Evolutionary conservation across 306 rosid species (phyloP).

Genomic region (Vicia faba): DNA sequence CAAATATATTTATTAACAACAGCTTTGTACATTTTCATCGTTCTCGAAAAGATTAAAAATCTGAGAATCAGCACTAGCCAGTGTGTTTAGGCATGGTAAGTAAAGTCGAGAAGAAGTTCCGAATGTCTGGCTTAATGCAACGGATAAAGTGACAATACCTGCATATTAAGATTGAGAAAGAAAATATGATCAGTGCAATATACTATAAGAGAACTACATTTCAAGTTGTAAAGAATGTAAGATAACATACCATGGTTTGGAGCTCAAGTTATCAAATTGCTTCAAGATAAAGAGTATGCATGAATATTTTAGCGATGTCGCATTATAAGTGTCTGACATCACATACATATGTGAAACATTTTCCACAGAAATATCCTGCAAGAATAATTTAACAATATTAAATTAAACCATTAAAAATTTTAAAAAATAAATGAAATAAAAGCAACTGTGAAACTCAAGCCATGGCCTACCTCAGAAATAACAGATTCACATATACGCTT

Average conservation of each 20-base stretch:
- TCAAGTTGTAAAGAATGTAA: not conserved
- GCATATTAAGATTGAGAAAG: slow-evolving; percentile 12
- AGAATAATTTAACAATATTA: slow-evolving; percentile 12
- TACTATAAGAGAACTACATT: not conserved
- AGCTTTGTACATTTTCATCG: slow-evolving; percentile 42
- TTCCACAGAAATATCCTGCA: slow-evolving; percentile 56
- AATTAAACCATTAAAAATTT: not conserved
- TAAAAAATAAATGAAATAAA: not conserved
- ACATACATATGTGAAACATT: slow-evolving; percentile 54
- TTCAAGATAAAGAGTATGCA: slow-evolving; percentile 62
- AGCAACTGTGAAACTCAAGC: not conserved
- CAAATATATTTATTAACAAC: slow-evolving; percentile 1
- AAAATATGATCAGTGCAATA: not conserved
- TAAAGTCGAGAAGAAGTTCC: slow-evolving; percentile 36
- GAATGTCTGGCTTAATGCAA: slow-evolving; percentile 46
- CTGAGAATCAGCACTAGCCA: not conserved
- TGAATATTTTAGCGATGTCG: slow-evolving; percentile 53
- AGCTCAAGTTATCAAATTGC: slow-evolving; percentile 49
- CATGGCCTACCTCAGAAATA: slow-evolving; percentile 57
- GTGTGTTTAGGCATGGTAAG: slow-evolving; percentile 40
- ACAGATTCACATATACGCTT: slow-evolving; percentile 62
- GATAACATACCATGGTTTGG: slow-evolving; percentile 58
- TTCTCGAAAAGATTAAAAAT: not conserved
- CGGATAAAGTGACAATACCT: slow-evolving; percentile 54
- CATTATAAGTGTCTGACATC: slow-evolving; percentile 64